Base-by-base conservation (phyloP, 1,139 yeast genomes). In the Geotrichum klebahnii region DNA sequence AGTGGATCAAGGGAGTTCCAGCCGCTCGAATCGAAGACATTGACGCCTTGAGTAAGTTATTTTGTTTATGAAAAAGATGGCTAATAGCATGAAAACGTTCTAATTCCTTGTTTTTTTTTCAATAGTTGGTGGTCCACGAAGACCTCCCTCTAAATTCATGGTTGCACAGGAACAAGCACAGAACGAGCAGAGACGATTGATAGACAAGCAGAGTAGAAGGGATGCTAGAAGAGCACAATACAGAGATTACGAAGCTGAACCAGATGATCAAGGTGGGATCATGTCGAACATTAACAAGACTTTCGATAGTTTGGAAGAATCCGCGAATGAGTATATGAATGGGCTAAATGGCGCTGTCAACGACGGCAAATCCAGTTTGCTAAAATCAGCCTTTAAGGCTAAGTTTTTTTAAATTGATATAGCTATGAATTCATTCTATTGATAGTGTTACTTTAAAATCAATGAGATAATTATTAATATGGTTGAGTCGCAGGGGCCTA, bases 1-100 rank as follows among this genome's bases (percentile, higher is more conserved):
- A 84, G 67, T 86, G 97, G 95, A 88, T 94, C 9, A 81, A 83
- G 58, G 96, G 96, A 4, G 76, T 82, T 1, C 79, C 78, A 37
- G 75, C 76, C 54, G 75, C 84, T 14, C 72, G 80, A 2, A 67
- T 77, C 31, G 75, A 76, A 1, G 96, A 87, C 43, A 60, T 72
- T n/a, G 74, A 72, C 53, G 47, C 56, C n/a, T 51, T 65, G 24
- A 64, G 29, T 26, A 26, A 26, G 29, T 26, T 6, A 26, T 10
- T 8, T 10, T 26, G 29, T 10, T 8, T n/a, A n/a, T n/a, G n/a
- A n/a, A n/a, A n/a, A n/a, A n/a, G n/a, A n/a, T n/a, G n/a, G n/a
- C n/a, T n/a, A n/a, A n/a, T n/a, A n/a, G n/a, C n/a, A n/a, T n/a
- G n/a, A n/a, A n/a, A n/a, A n/a, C n/a, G n/a, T n/a, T n/a, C n/a